Base-by-base conservation (phyloP, 2,329 filamentous ascomycete species). In the Sporothrix dimorphospora region DNA sequence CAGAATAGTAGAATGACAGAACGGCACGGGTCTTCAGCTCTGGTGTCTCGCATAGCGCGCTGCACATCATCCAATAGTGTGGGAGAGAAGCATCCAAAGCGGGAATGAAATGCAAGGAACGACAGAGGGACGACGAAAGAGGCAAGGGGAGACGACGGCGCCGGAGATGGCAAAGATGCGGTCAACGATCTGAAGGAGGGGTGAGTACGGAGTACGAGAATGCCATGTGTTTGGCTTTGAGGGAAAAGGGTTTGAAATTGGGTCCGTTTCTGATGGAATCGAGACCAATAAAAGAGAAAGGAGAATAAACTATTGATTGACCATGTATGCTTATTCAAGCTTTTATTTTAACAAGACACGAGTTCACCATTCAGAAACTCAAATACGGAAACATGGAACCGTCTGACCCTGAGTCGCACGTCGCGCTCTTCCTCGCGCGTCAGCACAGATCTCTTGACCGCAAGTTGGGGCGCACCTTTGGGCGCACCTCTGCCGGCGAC, bases 371-470 rank as follows among this genome's bases (percentile, higher is more conserved):
- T 6, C 30, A 34, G 30, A 34, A 6, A 34, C 30, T 34, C 30
- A 34, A 3, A 34, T 3, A 34, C 30, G n/a, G n/a, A n/a, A n/a
- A 34, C 30, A 34, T 6, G 30, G 30, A 34, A 3, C 3, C 30
- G 6, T 34, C 30, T 34, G 30, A 34, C 30, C n/a, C n/a, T n/a
- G n/a, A n/a, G n/a, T n/a, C n/a, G n/a, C n/a, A n/a, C n/a, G n/a
- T 34, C 3, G 30, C 30, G 3, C 6, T 47, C 51, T 24, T 30
- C 57, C 57, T 30, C 24, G 12, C 24, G 12, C 27, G 57, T 61
- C 57, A 61, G 57, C 57, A 61, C 57, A 7, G 34, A 61, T 42
- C 57, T 61, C 51, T 65, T 69, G 67, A 69, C 67, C 51, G 67
- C 67, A 69, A 69, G 34, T 59, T 69, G 12, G 34, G 3, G 24